Evolutionary conservation across 257 asterid species (phyloP).

Genomic region (Nyctanthes arbortristis): DNA sequence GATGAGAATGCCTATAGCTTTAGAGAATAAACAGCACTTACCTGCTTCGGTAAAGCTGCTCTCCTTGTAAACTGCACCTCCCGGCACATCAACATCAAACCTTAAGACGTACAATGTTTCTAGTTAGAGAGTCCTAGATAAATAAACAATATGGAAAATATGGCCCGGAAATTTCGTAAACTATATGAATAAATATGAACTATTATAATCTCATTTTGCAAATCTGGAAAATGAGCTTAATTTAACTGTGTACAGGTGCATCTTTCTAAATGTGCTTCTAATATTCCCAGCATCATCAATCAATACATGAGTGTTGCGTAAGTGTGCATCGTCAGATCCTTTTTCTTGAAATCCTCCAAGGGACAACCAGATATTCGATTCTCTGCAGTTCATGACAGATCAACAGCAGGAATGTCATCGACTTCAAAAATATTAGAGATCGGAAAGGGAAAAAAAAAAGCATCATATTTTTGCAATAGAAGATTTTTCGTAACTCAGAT

Average conservation of each 20-base stretch:
- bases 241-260: constrained; percentile 64
- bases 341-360: constrained; percentile 95
- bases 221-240: constrained; percentile 7
- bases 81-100: constrained; percentile 93
- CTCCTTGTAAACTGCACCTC: constrained; percentile 96
- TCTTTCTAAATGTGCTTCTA: constrained; percentile 67
- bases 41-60: constrained; percentile 90
- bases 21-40: constrained; percentile 23
- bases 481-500: neutral
- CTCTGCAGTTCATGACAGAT: constrained; percentile 46
- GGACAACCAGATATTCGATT: constrained; percentile 83
- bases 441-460: no score
- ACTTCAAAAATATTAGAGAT: no score
- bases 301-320: constrained; percentile 81
- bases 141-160: neutral
- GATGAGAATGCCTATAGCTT: neutral
- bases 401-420: constrained; percentile 17
- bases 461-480: neutral
- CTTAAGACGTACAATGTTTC: constrained; percentile 26
- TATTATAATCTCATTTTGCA: neutral
- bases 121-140: neutral
- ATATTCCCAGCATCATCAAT: constrained; percentile 80
- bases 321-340: constrained; percentile 71
- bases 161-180: neutral
- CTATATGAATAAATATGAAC: neutral